Evolutionary conservation across 148 eudicot genomes (phyloP), one percentile per base, ranked within the genome.

Genomic region (Amaranthus hypochondriacus): DNA sequence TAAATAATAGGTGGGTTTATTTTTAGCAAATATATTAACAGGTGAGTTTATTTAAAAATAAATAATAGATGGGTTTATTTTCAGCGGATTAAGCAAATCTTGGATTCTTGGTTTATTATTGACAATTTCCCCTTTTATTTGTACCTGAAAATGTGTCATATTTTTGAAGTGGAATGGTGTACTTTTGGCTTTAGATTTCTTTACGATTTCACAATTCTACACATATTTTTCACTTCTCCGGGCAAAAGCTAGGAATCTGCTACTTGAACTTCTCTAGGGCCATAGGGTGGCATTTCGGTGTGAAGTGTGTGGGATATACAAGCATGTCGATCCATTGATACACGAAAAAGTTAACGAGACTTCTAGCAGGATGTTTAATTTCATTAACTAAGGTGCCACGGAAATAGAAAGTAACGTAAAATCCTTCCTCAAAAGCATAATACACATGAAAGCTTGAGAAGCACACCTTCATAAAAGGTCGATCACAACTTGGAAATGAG

Each of bases 391-490:
- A 54, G 62, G 43, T 15, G 44, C 46, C 2, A 57, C 8, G 18
- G 14, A 63, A 21, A 12, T 2, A 57, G 14, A 67, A 73, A 68
- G 39, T 18, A 9, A 28, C 69, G 73, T 7, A 70, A 13, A 53
- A 3, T 6, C 48, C 50, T n/a, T 43, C 46, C 46, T 10, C 21
- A 2, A 66, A 6, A 66, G 69, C 55, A 70, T 39, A 4, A 9
- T 3, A 70, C 5, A 71, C 56, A 44, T 8, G 57, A 53, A 84
- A 66, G 78, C 66, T 60, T 50, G 73, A 53, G 68, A 49, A 75
- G 66, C 81, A 52, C 56, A 93, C 96, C 98, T 89, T 89, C 96
- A 93, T 94, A 80, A 91, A 94, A 70, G 96, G 89, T 8, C 92
- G 90, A 77, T 94, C 92, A 15, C 93, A 90, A 66, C 83, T 85